phyloP scores from a whole-genome alignment of 2,329 filamentous ascomycete species.

The Pseudocercospora pini-densiflorae region DNA sequence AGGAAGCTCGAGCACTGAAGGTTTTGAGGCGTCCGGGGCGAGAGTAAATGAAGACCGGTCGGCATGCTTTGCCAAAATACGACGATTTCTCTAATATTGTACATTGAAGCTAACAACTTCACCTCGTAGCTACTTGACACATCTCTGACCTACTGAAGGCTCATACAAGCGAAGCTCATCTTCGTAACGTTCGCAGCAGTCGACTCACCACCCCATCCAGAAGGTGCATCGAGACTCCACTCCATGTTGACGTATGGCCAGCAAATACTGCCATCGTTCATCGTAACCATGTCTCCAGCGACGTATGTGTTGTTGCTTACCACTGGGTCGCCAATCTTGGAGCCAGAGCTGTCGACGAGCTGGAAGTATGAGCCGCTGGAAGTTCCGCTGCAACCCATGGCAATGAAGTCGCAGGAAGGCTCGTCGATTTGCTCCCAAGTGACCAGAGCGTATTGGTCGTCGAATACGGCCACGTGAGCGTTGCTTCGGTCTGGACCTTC shows the following conservation, averaged over 20 bases:
- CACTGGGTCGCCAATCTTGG: constrained; percentile 57
- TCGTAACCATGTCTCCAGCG: constrained; percentile 66
- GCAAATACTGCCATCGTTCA: constrained; percentile 63
- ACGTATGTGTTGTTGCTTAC: constrained; percentile 60
- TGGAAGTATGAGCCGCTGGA: constrained; percentile 66
- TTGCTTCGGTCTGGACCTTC: constrained; percentile 59
- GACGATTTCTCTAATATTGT: too few relatives aligned
- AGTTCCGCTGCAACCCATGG: constrained; percentile 64
- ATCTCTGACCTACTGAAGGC: constrained; percentile 21
- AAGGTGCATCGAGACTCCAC: constrained; percentile 52
- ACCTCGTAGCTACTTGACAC: too few relatives aligned
- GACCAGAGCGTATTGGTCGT: constrained; percentile 57
- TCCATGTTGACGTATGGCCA: constrained; percentile 65
- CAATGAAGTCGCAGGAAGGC: constrained; percentile 60
- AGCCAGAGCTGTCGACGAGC: constrained; percentile 57
- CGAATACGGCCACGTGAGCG: constrained; percentile 62
- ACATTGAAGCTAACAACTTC: too few relatives aligned
- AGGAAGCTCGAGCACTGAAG: not conserved
- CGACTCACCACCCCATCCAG: constrained; percentile 25
- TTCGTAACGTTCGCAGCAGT: constrained; percentile 37
- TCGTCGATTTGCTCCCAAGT: constrained; percentile 65
- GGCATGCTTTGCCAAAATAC: not conserved
- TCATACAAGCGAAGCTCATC: constrained; percentile 61
- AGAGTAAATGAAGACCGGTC: not conserved
- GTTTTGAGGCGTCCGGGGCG: not conserved